These are phyloP conservation scores for Pontederia crassipes DNA, from an alignment of 176 grass and related monocot genomes.

Conservation along the genomic window DNA sequence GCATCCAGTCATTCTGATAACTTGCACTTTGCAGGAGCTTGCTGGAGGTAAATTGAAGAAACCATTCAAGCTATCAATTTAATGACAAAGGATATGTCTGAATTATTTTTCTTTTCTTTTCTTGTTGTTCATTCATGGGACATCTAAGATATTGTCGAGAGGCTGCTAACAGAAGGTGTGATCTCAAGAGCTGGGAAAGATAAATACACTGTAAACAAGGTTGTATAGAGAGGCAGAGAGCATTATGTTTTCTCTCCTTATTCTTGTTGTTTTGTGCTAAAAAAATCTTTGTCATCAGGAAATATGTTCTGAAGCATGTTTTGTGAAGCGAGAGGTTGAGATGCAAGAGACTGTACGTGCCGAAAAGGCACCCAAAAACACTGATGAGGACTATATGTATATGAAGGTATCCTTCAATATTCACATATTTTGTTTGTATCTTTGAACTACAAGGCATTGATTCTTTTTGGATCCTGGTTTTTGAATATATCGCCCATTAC, in stretches of 20 bases:
- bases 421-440: neutral
- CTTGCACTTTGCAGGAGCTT: constrained; percentile 56
- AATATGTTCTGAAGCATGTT: constrained; percentile 21
- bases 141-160: constrained; percentile 74
- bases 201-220: constrained; percentile 72
- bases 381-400: constrained; percentile 49
- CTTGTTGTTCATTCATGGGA: constrained; percentile 14
- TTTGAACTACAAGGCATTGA: neutral
- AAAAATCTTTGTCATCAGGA: constrained; percentile 11
- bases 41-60: constrained; percentile 57
- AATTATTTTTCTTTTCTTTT: constrained; percentile 6
- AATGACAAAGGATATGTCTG: neutral
- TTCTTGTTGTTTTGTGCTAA: neutral
- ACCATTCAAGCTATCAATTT: constrained; percentile 10
- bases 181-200: constrained; percentile 63
- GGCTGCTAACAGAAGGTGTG: constrained; percentile 62
- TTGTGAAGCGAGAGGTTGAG: constrained; percentile 42
- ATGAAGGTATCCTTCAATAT: constrained; percentile 60
- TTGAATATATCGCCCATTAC: constrained; percentile 13
- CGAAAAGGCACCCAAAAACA: constrained; percentile 32
- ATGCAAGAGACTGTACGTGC: constrained; percentile 35
- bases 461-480: neutral
- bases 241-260: constrained; percentile 13
- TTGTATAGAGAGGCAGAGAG: constrained; percentile 13
- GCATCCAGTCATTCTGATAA: constrained; percentile 15